Base-by-base conservation (phyloP, 345 rosid species). In the Sonneratia alba region DNA sequence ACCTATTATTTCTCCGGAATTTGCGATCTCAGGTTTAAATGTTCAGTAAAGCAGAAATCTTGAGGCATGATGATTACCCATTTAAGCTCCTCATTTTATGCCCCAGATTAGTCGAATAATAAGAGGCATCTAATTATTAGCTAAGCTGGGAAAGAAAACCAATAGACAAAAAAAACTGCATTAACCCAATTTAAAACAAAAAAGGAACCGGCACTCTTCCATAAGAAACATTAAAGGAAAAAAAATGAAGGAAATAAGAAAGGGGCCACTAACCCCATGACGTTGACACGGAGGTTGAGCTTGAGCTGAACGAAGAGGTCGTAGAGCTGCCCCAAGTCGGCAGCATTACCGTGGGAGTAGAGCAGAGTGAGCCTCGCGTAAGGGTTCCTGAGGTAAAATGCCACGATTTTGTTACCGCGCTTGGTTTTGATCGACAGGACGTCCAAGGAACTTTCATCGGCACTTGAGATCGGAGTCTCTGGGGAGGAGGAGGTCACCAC, bases 311-410 rank as follows among this genome's bases (percentile, higher is more conserved):
- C 88, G 47, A 96, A 96, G 87, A 96, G 97, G 81, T 92, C 98
- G 66, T 92, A 91, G 77, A 96, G 97, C 82, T 96, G 99, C 64
- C 98, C 99, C 75, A 95, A 89, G 86, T 95, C 99, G 62, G 99
- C 97, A 19, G 99, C 99, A 83, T 96, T 96, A 63, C 99, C 98
- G 79, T 92, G 99, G 9, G 99, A 96, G 76, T 96, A 96, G 0
- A 96, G 87, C 75, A 96, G 78, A 59, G 99, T 96, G 77, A 96
- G 98, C 70, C 95, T 86, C 15, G 99, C 98, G 79, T 81, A 86
- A 0, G 98, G 94, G 82, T 88, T 96, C 77, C 63, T 90, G 37
- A 96, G 72, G 79, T 89, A 96, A 71, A 96, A 96, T 34, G 95
- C 94, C 47, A 88, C 89, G 65, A 96, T 86, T 89, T 88, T 91